Evolutionary conservation across 2,329 filamentous ascomycete species (phyloP).

Genomic region (Diaporthe destruens): DNA sequence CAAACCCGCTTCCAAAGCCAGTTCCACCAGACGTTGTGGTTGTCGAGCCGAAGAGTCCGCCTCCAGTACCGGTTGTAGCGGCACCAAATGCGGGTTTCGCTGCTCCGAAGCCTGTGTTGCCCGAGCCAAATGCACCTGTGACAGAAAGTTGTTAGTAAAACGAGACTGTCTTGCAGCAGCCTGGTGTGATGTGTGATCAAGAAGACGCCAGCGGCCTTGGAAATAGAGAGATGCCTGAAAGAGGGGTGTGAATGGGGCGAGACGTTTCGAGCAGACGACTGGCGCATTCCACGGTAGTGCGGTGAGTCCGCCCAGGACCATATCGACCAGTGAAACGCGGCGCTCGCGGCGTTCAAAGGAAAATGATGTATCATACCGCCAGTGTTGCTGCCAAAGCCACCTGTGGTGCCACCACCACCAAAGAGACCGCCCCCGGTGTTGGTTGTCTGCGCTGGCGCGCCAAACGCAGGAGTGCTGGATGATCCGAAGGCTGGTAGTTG

Average conservation of each 20-base stretch:
- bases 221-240: not conserved
- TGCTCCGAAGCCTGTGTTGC: constrained; percentile 53
- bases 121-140: constrained; percentile 52
- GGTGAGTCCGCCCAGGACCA: constrained; percentile 14
- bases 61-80: constrained; percentile 55
- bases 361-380: constrained; percentile 45
- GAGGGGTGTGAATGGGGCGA: constrained; percentile 6
- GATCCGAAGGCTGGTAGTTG: constrained; percentile 54
- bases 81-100: constrained; percentile 67
- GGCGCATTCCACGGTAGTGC: constrained; percentile 35
- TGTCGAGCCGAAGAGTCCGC: constrained; percentile 60
- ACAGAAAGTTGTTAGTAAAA: constrained; percentile 32
- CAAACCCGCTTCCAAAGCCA: constrained; percentile 58
- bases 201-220: not conserved
- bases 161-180: constrained; percentile 9
- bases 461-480: constrained; percentile 50
- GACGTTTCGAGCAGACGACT: constrained; percentile 23
- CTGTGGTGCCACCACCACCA: constrained; percentile 60
- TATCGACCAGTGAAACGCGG: constrained; percentile 34
- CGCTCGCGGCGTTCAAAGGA: constrained; percentile 41
- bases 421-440: constrained; percentile 54
- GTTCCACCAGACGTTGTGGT: constrained; percentile 54
- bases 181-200: not conserved
- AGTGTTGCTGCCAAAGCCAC: constrained; percentile 61
- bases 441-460: constrained; percentile 49